Percentiles rank a stretch among this genome's conserved stretches.
Conservation (phyloP, 345 rosid species). For the Combretum micranthum region DNA sequence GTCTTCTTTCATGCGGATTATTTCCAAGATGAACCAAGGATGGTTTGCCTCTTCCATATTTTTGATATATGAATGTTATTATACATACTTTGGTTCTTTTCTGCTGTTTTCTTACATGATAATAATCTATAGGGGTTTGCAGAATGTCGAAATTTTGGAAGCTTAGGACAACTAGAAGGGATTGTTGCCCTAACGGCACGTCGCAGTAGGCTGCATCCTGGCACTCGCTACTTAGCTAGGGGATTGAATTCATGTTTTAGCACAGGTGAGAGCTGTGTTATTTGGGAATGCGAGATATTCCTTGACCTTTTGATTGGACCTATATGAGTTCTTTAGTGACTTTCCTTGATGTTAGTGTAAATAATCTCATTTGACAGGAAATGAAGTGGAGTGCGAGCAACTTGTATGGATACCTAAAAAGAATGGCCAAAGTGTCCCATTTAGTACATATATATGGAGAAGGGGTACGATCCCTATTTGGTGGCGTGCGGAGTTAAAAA, state of each 20-base stretch:
- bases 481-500: conserved; percentile 99
- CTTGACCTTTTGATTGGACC: neutral
- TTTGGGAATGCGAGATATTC: neutral
- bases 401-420: conserved; percentile 86
- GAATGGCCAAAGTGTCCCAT: conserved; percentile 69
- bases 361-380: conserved; percentile 53
- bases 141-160: conserved; percentile 86
- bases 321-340: too few species aligned
- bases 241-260: conserved; percentile 97
- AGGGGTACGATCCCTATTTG: conserved; percentile 97
- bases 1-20: too few species aligned
- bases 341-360: too few species aligned
- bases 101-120: conserved; percentile 45
- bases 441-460: conserved; percentile 83
- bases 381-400: conserved; percentile 98
- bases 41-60: too few species aligned
- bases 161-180: conserved; percentile 89
- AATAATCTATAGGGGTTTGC: conserved; percentile 93
- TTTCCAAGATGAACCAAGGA: too few species aligned
- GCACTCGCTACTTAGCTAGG: conserved; percentile 96
- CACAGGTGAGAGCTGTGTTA: conserved; percentile 50
- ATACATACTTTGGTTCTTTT: conserved; percentile 18
- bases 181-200: conserved; percentile 88
- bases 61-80: conserved; percentile 2
- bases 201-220: conserved; percentile 96